Evolutionary conservation across 164 flowering plant species (phyloP).

Genomic region (Macadamia integrifolia): DNA sequence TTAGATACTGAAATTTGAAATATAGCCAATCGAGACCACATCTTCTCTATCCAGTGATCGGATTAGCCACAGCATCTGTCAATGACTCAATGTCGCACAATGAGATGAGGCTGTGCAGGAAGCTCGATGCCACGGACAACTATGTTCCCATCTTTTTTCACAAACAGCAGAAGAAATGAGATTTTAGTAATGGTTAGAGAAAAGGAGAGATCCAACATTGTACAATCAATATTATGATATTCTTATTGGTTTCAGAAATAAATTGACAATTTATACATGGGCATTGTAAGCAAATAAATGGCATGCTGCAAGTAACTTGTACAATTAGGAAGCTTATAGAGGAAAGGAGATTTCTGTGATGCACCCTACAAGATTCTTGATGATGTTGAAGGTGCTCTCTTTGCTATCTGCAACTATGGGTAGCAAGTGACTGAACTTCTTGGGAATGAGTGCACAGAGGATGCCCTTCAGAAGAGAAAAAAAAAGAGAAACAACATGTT

Average conservation of each 20-base stretch:
- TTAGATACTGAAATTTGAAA: too few species aligned
- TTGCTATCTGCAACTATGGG: conserved; percentile 9
- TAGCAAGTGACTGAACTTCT: not conserved
- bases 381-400: not conserved
- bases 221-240: not conserved
- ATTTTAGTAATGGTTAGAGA: too few species aligned
- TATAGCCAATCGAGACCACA: too few species aligned
- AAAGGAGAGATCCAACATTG: too few species aligned
- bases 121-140: too few species aligned
- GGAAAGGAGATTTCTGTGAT: not conserved
- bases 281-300: conserved; percentile 4
- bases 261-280: not conserved
- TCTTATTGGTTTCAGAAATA: not conserved
- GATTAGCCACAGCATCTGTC: too few species aligned
- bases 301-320: conserved; percentile 1
- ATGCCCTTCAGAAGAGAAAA: not conserved
- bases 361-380: not conserved
- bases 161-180: too few species aligned
- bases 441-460: not conserved
- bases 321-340: not conserved
- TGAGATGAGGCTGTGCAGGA: too few species aligned
- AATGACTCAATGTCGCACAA: too few species aligned
- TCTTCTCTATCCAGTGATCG: too few species aligned
- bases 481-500: not conserved
- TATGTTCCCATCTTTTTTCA: too few species aligned